These are phyloP conservation scores for Oryza australiensis DNA, from an alignment of 176 grass and related monocot species.

Conservation along the genomic window DNA sequence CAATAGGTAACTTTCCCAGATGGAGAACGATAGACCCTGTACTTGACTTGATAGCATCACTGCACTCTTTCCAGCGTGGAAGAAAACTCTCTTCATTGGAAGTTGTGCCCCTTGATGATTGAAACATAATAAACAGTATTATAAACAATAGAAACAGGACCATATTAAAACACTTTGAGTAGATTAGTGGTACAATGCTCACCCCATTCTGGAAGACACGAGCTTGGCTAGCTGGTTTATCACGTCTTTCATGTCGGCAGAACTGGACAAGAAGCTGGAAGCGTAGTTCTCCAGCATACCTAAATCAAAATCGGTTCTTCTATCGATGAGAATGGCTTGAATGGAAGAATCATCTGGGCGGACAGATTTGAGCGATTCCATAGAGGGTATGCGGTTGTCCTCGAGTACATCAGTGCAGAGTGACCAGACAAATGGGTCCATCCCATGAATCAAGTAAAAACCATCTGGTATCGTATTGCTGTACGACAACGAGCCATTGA, in stretches of 20 bases:
- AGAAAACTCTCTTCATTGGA: constrained; percentile 70
- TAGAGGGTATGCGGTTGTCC: constrained; percentile 71
- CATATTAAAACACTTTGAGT: constrained; percentile 3
- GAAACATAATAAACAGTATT: neutral
- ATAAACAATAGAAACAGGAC: neutral
- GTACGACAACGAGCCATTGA: constrained; percentile 86
- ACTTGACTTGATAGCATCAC: constrained; percentile 60
- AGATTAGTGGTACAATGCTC: constrained; percentile 22
- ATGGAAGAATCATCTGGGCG: constrained; percentile 63
- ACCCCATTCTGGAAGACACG: constrained; percentile 86
- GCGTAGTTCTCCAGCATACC: constrained; percentile 60
- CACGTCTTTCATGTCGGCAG: constrained; percentile 59
- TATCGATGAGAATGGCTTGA: constrained; percentile 72
- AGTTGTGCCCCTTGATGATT: constrained; percentile 50
- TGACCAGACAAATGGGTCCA: constrained; percentile 95
- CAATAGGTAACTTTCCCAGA: constrained; percentile 73
- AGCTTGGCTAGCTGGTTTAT: constrained; percentile 83
- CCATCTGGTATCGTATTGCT: constrained; percentile 78
- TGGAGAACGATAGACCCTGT: constrained; percentile 69
- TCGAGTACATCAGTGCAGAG: constrained; percentile 83
- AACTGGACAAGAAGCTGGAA: constrained; percentile 57
- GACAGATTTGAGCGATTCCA: constrained; percentile 68
- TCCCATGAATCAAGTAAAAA: constrained; percentile 92
- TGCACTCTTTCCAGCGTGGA: constrained; percentile 73
- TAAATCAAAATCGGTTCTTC: constrained; percentile 66